Conservation (phyloP, 2,329 filamentous ascomycete genomes). For the Byssochlamys sp. region DNA sequence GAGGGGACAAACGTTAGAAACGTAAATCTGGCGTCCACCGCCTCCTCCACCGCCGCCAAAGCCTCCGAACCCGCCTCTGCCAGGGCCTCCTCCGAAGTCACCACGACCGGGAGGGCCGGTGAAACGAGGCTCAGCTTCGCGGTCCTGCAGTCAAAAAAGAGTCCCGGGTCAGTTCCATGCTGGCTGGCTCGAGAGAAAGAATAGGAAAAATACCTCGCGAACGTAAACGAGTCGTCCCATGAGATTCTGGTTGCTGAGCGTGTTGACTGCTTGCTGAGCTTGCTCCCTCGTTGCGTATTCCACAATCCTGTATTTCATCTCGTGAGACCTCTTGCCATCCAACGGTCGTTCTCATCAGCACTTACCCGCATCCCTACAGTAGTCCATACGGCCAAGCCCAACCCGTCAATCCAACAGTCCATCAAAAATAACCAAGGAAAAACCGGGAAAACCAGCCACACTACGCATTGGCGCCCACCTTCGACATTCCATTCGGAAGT, state of each 20-base stretch:
- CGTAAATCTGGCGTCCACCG: conserved; percentile 82
- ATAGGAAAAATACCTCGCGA: conserved; percentile 60
- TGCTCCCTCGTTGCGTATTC: conserved; percentile 99
- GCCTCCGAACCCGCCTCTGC: conserved; percentile 45
- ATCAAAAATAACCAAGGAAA: conserved; percentile 55
- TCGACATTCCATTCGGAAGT: conserved; percentile 99
- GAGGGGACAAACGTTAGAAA: conserved; percentile 81
- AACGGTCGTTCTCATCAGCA: conserved; percentile 27
- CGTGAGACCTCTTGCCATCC: neutral
- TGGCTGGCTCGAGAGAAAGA: neutral
- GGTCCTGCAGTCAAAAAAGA: conserved; percentile 55
- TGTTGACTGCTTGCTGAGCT: conserved; percentile 93
- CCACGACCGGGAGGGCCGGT: conserved; percentile 63
- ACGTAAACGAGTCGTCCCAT: conserved; percentile 99
- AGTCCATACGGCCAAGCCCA: conserved; percentile 75
- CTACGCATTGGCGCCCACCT: conserved; percentile 95
- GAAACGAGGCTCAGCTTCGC: conserved; percentile 94
- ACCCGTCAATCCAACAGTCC: conserved; percentile 99
- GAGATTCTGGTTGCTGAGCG: conserved; percentile 96
- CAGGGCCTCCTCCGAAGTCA: conserved; percentile 48
- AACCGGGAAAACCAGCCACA: conserved; percentile 63
- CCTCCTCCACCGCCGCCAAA: conserved; percentile 45
- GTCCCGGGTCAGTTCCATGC: neutral
- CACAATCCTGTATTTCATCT: conserved; percentile 66
- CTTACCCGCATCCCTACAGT: conserved; percentile 99